Conservation (phyloP, 345 rosid species). For the Lepidium africanum region DNA sequence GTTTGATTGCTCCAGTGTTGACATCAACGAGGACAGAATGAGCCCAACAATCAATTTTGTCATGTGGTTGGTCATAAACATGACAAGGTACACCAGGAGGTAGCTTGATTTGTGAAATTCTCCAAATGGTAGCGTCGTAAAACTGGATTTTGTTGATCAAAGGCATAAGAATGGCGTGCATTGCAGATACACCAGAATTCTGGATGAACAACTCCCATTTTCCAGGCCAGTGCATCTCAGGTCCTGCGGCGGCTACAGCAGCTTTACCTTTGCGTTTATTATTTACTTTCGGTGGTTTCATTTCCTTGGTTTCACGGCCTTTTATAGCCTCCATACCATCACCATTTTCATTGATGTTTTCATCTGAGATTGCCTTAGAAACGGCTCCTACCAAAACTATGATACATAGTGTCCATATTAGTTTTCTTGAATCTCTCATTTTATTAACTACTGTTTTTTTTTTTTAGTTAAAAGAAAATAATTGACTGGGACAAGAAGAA, state of each 20-base stretch:
- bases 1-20: conserved; percentile 29
- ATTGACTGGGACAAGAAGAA: neutral
- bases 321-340: neutral
- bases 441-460: neutral
- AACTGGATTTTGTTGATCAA: conserved; percentile 43
- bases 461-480: neutral
- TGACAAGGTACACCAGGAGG: conserved; percentile 40
- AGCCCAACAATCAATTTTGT: conserved; percentile 47
- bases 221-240: conserved; percentile 33
- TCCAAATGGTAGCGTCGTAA: conserved; percentile 73
- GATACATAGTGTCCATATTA: conserved; percentile 15
- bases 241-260: neutral
- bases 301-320: conserved; percentile 1
- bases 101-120: conserved; percentile 35
- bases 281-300: neutral
- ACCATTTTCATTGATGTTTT: neutral
- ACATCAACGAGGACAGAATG: conserved; percentile 57
- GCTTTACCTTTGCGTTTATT: neutral
- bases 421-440: conserved; percentile 18
- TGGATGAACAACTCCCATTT: conserved; percentile 45
- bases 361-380: neutral
- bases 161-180: conserved; percentile 71
- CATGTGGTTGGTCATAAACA: conserved; percentile 1
- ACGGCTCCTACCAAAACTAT: conserved; percentile 7
- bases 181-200: conserved; percentile 74